These are phyloP conservation scores for Mortierella sp. DNA, from an alignment of 371 early-diverging fungal genomes.

Conservation along the genomic window DNA sequence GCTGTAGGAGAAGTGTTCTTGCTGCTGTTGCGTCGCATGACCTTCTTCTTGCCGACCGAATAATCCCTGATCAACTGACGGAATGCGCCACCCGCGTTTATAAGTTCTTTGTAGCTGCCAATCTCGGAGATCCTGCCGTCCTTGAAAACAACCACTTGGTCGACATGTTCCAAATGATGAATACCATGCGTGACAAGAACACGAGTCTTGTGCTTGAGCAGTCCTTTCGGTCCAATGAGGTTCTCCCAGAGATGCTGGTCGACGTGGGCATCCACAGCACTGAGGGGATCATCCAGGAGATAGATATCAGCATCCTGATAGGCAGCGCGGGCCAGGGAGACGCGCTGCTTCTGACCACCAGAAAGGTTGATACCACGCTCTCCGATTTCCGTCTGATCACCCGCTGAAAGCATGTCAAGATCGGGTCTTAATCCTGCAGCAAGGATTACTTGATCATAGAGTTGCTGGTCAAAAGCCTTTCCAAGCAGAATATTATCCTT, in stretches of 20 bases:
- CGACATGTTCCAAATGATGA: slow-evolving; percentile 73
- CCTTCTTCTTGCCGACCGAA: slow-evolving; percentile 14
- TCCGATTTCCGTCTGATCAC: slow-evolving; percentile 67
- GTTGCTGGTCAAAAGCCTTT: slow-evolving; percentile 54
- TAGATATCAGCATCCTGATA: slow-evolving; percentile 88
- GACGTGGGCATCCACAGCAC: slow-evolving; percentile 94
- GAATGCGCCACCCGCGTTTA: slow-evolving; percentile 65
- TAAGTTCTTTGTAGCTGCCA: slow-evolving; percentile 74
- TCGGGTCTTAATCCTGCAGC: slow-evolving; percentile 67
- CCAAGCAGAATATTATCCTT: slow-evolving; percentile 78
- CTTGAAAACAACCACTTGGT: slow-evolving; percentile 74
- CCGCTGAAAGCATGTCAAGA: slow-evolving; percentile 67
- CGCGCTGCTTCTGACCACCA: slow-evolving; percentile 65
- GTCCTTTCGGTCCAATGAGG: slow-evolving; percentile 80
- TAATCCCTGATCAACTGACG: slow-evolving; percentile 56
- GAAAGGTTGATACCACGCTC: slow-evolving; percentile 64
- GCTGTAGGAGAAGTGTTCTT: background rate
- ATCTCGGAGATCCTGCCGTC: slow-evolving; percentile 76
- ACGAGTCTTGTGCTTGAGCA: slow-evolving; percentile 81
- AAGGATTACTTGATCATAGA: slow-evolving; percentile 58
- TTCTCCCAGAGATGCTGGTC: slow-evolving; percentile 82
- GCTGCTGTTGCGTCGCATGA: background rate
- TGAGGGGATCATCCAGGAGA: slow-evolving; percentile 83
- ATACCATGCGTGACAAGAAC: slow-evolving; percentile 91
- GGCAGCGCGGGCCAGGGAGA: slow-evolving; percentile 65